A percentile compares a stretch with the other conserved stretches of the same genome.
phyloP scores from a whole-genome alignment of 768 basidiomycete genomes.

The Lyophyllum decastes region DNA sequence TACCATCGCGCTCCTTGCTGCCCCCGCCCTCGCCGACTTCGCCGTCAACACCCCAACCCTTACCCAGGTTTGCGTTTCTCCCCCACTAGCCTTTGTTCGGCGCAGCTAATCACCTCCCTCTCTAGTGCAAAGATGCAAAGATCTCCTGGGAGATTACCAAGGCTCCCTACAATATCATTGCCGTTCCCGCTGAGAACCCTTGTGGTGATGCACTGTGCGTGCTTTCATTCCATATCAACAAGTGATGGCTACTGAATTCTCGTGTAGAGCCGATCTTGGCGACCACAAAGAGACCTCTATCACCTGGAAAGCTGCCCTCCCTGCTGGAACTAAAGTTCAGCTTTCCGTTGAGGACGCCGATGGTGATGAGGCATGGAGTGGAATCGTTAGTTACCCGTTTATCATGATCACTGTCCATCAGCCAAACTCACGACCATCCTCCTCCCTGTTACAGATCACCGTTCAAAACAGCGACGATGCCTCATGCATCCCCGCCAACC shows the following conservation, averaged over 20 bases:
- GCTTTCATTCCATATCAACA: not conserved
- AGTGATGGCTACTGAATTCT: not conserved
- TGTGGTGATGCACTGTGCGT: slow-evolving; percentile 67
- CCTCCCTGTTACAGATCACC: slow-evolving; percentile 33
- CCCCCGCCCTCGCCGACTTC: slow-evolving; percentile 58
- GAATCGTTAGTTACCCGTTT: slow-evolving; percentile 40
- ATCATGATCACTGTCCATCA: slow-evolving; percentile 12
- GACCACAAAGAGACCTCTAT: slow-evolving; percentile 46
- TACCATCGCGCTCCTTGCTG: slow-evolving; percentile 68
- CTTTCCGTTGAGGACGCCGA: slow-evolving; percentile 54
- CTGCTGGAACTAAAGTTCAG: slow-evolving; percentile 48
- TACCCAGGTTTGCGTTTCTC: slow-evolving; percentile 47
- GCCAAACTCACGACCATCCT: slow-evolving; percentile 1
- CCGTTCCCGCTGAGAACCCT: slow-evolving; percentile 51
- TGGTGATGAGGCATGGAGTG: slow-evolving; percentile 70
- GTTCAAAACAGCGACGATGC: slow-evolving; percentile 36
- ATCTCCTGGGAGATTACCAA: slow-evolving; percentile 53
- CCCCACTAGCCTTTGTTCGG: slow-evolving; percentile 2
- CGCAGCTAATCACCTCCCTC: slow-evolving; percentile 1
- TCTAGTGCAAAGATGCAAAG: slow-evolving; percentile 52
- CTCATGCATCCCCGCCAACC: slow-evolving; percentile 34
- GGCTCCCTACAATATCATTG: slow-evolving; percentile 59
- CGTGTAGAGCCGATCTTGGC: slow-evolving; percentile 57
- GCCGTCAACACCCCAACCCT: slow-evolving; percentile 51
- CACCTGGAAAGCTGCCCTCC: slow-evolving; percentile 47